Evolutionary conservation across 164 flowering plant species (phyloP), one percentile per base, ranked within the genome.

Genomic region (Hamamelis virginiana): DNA sequence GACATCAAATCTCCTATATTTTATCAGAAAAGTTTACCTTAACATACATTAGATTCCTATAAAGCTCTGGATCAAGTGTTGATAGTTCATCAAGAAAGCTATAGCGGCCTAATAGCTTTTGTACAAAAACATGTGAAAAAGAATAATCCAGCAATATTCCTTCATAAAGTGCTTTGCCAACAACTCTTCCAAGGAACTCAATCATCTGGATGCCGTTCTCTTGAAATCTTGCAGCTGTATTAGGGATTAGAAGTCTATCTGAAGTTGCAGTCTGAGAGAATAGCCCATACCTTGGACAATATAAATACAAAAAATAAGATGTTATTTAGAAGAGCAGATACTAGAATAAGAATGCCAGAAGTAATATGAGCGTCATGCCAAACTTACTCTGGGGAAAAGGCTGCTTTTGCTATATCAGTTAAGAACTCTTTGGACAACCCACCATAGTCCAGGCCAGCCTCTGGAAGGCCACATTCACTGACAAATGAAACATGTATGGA

Each of bases 81-180:
- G 99, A 96, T 64, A 96, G 82, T 68, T 96, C 99, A 87, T 96
- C 99, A 74, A 96, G 81, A 84, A 96, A 96, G 85, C 97, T 87
- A 81, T 93, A 93, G n/a, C 98, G 96, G 48, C 99, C 98, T 69
- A 96, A 84, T 59, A 96, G 82, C 88, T 96, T 96, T 80, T 87
- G 99, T 11, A 96, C 89, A 80, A 96, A 96, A 65, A 93, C 94
- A 81, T 80, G 99, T 27, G 99, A 91, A 82, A 96, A 96, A n/a
- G 90, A 90, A 78, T 93, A 93, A 74, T 96, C 98, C 22, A 96
- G 85, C 41, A 96, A 80, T 56, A 96, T 90, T 74, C 98, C 99
- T 86, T 96, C 99, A 79, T 96, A 96, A n/a, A 96, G 94, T 59
- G 98, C 97, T 85, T 96, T 96, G 14, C 99, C 99, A 81, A 96